Percentiles rank a stretch among this genome's conserved stretches.
phyloP scores from a whole-genome alignment of 495 filamentous ascomycete species.

The Hapsidospora chrysogenum region DNA sequence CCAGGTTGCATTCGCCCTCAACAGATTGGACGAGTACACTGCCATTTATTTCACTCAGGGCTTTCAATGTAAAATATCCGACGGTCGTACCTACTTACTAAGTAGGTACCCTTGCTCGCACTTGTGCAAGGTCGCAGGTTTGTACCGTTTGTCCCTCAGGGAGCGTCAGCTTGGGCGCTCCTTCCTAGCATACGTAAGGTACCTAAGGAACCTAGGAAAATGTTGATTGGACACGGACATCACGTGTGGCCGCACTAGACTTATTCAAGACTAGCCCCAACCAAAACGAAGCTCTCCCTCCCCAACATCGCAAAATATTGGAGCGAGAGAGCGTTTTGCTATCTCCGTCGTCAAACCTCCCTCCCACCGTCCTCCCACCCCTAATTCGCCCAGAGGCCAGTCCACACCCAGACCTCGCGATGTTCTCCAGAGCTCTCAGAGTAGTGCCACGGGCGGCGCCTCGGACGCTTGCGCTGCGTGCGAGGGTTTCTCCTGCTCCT shows the following conservation, averaged over 20 bases:
- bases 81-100: too few relatives aligned
- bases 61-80: too few relatives aligned
- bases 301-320: constrained; percentile 4
- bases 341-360: constrained; percentile 1
- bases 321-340: neutral
- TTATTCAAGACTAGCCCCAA: neutral
- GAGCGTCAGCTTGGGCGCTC: too few relatives aligned
- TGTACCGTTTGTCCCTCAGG: too few relatives aligned
- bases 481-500: neutral
- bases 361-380: neutral
- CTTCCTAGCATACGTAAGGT: too few relatives aligned
- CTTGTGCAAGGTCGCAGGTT: too few relatives aligned
- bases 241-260: neutral
- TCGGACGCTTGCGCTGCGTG: constrained; percentile 1
- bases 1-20: too few relatives aligned
- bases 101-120: too few relatives aligned
- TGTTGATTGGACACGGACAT: neutral
- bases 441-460: too few relatives aligned
- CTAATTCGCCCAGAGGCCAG: neutral
- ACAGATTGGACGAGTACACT: too few relatives aligned
- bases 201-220: too few relatives aligned
- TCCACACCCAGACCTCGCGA: neutral
- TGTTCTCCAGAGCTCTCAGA: constrained; percentile 5
- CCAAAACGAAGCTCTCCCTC: constrained; percentile 2
- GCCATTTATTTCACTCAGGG: too few relatives aligned